Conservation (phyloP, 805 yeast genomes). For the Kluyveromyces aestuarii region DNA sequence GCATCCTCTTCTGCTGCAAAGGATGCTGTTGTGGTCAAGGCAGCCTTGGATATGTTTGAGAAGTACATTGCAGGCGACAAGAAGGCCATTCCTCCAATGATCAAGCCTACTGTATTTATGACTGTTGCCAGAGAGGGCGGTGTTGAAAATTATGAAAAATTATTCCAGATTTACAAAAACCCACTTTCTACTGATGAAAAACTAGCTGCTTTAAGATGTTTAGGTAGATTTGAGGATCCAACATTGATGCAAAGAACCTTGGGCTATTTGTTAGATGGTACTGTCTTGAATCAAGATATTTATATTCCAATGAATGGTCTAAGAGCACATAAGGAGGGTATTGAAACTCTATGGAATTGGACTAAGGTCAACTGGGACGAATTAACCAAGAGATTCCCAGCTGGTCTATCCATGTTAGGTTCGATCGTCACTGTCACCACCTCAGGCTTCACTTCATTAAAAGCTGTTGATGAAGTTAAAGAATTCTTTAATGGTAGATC, state of each 20-base stretch:
- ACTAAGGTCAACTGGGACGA: slow-evolving; percentile 62
- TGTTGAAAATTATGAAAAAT: slow-evolving; percentile 49
- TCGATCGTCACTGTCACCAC: slow-evolving; percentile 57
- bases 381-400: slow-evolving; percentile 60
- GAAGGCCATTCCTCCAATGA: slow-evolving; percentile 63
- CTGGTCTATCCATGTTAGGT: slow-evolving; percentile 72
- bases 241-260: slow-evolving; percentile 48
- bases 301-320: slow-evolving; percentile 71
- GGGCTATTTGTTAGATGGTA: slow-evolving; percentile 46
- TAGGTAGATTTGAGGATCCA: slow-evolving; percentile 54
- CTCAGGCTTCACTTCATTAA: slow-evolving; percentile 49
- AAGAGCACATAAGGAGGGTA: slow-evolving; percentile 53
- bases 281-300: slow-evolving; percentile 62
- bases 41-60: slow-evolving; percentile 41
- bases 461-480: slow-evolving; percentile 42
- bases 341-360: slow-evolving; percentile 69
- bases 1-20: slow-evolving; percentile 48
- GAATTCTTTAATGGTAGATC: slow-evolving; percentile 43
- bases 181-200: slow-evolving; percentile 59
- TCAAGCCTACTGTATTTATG: slow-evolving; percentile 55
- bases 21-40: slow-evolving; percentile 38
- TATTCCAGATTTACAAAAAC: slow-evolving; percentile 50
- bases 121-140: slow-evolving; percentile 63
- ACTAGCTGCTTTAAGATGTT: slow-evolving; percentile 54
- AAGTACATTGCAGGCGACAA: slow-evolving; percentile 53